Evolutionary conservation across 257 asterid genomes (phyloP).

Genomic region (Jacaranda mimosifolia): DNA sequence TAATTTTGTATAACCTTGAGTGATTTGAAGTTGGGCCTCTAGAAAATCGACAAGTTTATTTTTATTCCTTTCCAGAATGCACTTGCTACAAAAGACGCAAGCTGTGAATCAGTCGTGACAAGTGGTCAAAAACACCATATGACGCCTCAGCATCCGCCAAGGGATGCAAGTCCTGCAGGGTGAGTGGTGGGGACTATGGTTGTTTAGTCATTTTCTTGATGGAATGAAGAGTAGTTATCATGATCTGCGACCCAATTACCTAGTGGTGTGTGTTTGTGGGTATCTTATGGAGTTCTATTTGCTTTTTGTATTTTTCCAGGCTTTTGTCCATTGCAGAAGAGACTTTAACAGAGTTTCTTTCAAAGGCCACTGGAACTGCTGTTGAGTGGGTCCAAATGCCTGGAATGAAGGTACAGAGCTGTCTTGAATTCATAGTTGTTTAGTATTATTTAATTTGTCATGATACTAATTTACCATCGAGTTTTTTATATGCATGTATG

Average conservation of each 20-base stretch:
- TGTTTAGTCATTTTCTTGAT: constrained; percentile 59
- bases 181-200: constrained; percentile 53
- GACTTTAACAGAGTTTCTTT: constrained; percentile 94
- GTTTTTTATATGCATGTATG: neutral
- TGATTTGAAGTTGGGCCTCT: constrained; percentile 1
- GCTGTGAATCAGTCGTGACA: constrained; percentile 93
- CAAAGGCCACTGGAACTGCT: constrained; percentile 98
- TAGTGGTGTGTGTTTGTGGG: constrained; percentile 40
- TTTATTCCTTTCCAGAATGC: constrained; percentile 52
- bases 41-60: constrained; percentile 6
- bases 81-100: constrained; percentile 80
- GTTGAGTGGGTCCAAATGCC: constrained; percentile 99
- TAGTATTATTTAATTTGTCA: constrained; percentile 13
- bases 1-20: constrained; percentile 15
- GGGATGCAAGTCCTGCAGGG: constrained; percentile 99
- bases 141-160: constrained; percentile 90
- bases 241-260: constrained; percentile 37
- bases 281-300: constrained; percentile 44
- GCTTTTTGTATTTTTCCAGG: constrained; percentile 55
- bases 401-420: constrained; percentile 86
- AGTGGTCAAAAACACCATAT: constrained; percentile 85
- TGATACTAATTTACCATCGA: neutral
- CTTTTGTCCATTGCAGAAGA: constrained; percentile 98
- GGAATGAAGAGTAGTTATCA: constrained; percentile 29
- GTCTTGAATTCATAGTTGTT: constrained; percentile 22